phyloP scores from a whole-genome alignment of 192 early-diverging fungal species.

The Martensiomyces pterosporus region DNA sequence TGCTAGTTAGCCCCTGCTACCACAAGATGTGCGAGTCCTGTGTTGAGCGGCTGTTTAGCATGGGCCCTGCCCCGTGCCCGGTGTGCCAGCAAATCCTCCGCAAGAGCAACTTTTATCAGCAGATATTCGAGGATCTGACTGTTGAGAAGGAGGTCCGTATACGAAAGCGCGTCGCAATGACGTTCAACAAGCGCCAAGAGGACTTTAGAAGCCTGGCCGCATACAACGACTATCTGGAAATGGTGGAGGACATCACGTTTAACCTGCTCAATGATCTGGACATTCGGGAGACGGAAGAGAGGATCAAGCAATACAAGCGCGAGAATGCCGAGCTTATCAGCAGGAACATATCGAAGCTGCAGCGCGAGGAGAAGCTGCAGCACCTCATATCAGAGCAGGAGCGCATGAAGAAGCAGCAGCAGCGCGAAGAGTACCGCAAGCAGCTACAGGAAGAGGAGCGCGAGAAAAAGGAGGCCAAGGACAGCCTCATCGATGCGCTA shows the following conservation, averaged over 20 bases:
- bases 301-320: constrained; percentile 68
- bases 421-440: constrained; percentile 65
- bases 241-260: constrained; percentile 74
- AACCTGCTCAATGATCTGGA: constrained; percentile 86
- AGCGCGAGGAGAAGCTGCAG: constrained; percentile 58
- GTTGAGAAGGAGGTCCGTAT: constrained; percentile 93
- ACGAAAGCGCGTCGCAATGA: constrained; percentile 66
- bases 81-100: constrained; percentile 77
- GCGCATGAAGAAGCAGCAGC: constrained; percentile 49
- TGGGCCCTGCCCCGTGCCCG: constrained; percentile 88
- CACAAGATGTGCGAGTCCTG: constrained; percentile 97
- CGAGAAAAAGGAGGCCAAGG: constrained; percentile 61
- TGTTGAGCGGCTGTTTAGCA: constrained; percentile 76
- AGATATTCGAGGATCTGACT: constrained; percentile 89
- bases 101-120: constrained; percentile 79
- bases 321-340: constrained; percentile 80
- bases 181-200: constrained; percentile 87
- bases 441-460: constrained; percentile 69
- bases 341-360: constrained; percentile 50
- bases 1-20: constrained; percentile 91
- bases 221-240: constrained; percentile 92
- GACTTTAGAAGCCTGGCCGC: constrained; percentile 71
- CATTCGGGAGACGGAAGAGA: constrained; percentile 70
- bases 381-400: constrained; percentile 51
- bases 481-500: constrained; percentile 71